Base-by-base conservation (phyloP, 1,284 basidiomycete species). In the Cutaneotrichosporon spelunceum region DNA sequence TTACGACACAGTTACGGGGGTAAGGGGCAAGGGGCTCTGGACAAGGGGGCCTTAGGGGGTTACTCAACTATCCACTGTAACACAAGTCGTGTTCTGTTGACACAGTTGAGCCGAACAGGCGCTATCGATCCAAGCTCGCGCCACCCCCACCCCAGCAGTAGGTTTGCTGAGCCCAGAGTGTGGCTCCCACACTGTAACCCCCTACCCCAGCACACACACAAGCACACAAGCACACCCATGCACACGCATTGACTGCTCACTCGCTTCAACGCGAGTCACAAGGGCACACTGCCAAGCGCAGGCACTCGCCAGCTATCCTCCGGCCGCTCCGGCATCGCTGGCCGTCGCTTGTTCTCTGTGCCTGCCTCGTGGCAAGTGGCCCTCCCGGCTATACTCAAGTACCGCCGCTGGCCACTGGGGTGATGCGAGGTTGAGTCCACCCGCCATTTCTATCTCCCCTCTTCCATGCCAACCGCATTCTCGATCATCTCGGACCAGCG, bases 1-100 rank as follows among this genome's bases (percentile, higher is more conserved):
- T 39, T 39, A 39, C 36, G 39, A 42, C 39, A 42, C 39, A 42
- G 39, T 42, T 42, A 42, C 39, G 39, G 39, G 39, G 39, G 39
- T 39, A 19, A 42, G 19, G 39, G 39, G 39, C 7, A 42, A 42
- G 7, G 39, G 39, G 19, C 19, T 7, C 19, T 19, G 7, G 36
- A 19, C 36, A 33, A 33, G 2, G 30, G 36, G 36, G 13, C 13
- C 36, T 5, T 14, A 14, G 36, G 30, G 30, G 30, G 30, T 33
- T 33, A 33, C 30, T 14, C 36, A 13, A 6, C 36, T 33, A 14
- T 39, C 16, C 36, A 13, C 36, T 39, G 13, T 39, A 6, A 19
- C 16, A 42, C 16, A 42, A 36, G 39, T 42, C 19, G 7, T 42
- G 39, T n/a, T 42, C 39, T 16, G 39, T 19, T 42, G 19, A 39